Percentiles rank a stretch among this genome's conserved stretches.
These are phyloP conservation scores for Collybia sp. DNA, from an alignment of 768 basidiomycete genomes.

Conservation along the genomic window DNA sequence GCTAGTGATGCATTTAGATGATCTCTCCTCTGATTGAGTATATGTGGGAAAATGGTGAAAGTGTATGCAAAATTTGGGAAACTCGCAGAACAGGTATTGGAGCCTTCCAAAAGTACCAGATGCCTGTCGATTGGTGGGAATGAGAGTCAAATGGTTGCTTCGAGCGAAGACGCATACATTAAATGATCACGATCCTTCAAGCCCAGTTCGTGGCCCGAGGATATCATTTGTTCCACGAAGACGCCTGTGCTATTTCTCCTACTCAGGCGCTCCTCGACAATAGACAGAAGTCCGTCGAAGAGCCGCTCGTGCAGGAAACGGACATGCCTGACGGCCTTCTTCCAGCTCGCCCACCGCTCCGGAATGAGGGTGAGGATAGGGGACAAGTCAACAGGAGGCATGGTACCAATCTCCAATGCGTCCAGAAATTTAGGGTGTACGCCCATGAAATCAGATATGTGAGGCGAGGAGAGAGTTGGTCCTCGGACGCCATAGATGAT, in stretches of 20 bases:
- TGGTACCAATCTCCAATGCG: conserved; percentile 24
- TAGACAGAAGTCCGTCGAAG: conserved; percentile 21
- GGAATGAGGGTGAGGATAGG: conserved; percentile 27
- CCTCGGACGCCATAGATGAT: conserved; percentile 25
- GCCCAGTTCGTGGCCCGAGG: conserved; percentile 14
- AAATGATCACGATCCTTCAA: conserved; percentile 15
- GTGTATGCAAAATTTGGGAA: conserved; percentile 18
- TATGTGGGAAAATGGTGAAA: conserved; percentile 20
- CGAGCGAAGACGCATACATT: conserved; percentile 14
- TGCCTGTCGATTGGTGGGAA: conserved; percentile 12
- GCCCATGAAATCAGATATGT: conserved; percentile 19
- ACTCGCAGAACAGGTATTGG: conserved; percentile 21
- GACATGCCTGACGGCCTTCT: conserved; percentile 15
- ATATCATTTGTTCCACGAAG: conserved; percentile 26
- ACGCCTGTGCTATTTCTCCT: conserved; percentile 20
- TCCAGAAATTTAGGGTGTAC: conserved; percentile 18
- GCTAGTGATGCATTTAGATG: too few species aligned
- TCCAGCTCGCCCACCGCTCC: conserved; percentile 29
- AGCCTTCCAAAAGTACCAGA: conserved; percentile 24
- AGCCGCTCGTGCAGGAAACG: conserved; percentile 18
- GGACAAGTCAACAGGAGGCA: conserved; percentile 29
- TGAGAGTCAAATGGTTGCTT: background rate
- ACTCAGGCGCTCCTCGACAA: conserved; percentile 16
- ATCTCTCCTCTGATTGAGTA: conserved; percentile 18
- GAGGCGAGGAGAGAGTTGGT: conserved; percentile 19